These are phyloP conservation scores for Boehmeria nivea DNA, from an alignment of 306 rosid species.

Conservation along the genomic window DNA sequence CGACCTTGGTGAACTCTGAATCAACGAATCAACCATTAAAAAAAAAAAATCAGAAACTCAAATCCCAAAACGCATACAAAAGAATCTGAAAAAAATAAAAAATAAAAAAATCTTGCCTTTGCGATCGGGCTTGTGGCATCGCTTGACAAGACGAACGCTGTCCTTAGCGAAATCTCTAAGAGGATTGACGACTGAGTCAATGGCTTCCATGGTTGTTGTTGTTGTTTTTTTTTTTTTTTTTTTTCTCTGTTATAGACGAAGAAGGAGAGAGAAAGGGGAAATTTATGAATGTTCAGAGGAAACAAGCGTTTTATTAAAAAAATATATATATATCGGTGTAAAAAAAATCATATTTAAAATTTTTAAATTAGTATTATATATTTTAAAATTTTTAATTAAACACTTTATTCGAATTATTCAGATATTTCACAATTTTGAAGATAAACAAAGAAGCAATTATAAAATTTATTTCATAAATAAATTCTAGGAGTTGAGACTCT, in stretches of 20 bases:
- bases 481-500: no score
- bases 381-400: no score
- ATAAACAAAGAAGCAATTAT: no score
- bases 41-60: not conserved
- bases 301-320: no score
- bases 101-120: slow-evolving; percentile 22
- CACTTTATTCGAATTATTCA: no score
- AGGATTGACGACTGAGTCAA: slow-evolving; percentile 45
- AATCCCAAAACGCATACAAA: no score
- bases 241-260: not conserved
- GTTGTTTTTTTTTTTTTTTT: slow-evolving; percentile 1
- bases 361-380: no score
- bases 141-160: slow-evolving; percentile 50
- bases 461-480: no score
- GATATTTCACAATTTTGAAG: no score
- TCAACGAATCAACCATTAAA: slow-evolving; percentile 7
- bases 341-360: no score
- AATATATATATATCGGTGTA: no score
- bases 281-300: no score
- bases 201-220: slow-evolving; percentile 41
- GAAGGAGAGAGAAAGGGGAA: not conserved
- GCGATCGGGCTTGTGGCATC: slow-evolving; percentile 56
- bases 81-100: not conserved
- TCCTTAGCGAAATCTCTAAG: slow-evolving; percentile 55
- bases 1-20: slow-evolving; percentile 50